Base-by-base conservation (phyloP, 2,329 filamentous ascomycete genomes). In the Fusarium sp. region DNA sequence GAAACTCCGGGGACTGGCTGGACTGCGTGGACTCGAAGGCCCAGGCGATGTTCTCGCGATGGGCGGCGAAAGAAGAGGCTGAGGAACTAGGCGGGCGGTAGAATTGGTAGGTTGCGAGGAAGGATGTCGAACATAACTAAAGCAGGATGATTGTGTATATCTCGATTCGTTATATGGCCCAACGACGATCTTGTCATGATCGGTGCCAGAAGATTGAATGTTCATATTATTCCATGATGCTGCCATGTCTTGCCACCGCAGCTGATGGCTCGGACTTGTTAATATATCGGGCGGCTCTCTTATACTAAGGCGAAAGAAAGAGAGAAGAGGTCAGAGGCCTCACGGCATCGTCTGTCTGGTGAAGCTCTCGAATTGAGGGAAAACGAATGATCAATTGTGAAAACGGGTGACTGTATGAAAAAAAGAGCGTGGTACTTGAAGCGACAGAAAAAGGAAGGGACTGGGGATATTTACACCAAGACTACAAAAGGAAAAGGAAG, bases 21-120 rank as follows among this genome's bases (percentile, higher is more conserved):
- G 57, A 40, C 70, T 70, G 26, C 42, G 62, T 15, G 72, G 68
- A n/a, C 65, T 71, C 21, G 63, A 55, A 19, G 63, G 57, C 19
- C 69, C 68, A 28, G 71, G 62, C 7, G 66, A 68, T 42, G 50
- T 45, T 11, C 59, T 65, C 52, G 64, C 55, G 40, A 50, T 40
- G 19, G 72, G 73, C n/a, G 73, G 73, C 14, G 72, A 73, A 33
- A 75, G 69, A 17, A 75, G 63, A 17, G 71, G 71, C 5, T 57
- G 60, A 8, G 67, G 52, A 46, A 68, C 24, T n/a, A 69, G 38
- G 19, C 62, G 57, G 6, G 70, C 64, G 21, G 68, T 71, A 13
- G 73, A 75, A 5, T 57, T 70, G 22, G 69, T 67, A 19, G 70
- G 64, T 39, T 71, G 70, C n/a, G 66, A 62, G 14, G 71, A 72